Percentiles rank a stretch among this genome's conserved stretches.
phyloP scores from a whole-genome alignment of 2,329 filamentous ascomycete genomes.

The Diaporthe nobilis region DNA sequence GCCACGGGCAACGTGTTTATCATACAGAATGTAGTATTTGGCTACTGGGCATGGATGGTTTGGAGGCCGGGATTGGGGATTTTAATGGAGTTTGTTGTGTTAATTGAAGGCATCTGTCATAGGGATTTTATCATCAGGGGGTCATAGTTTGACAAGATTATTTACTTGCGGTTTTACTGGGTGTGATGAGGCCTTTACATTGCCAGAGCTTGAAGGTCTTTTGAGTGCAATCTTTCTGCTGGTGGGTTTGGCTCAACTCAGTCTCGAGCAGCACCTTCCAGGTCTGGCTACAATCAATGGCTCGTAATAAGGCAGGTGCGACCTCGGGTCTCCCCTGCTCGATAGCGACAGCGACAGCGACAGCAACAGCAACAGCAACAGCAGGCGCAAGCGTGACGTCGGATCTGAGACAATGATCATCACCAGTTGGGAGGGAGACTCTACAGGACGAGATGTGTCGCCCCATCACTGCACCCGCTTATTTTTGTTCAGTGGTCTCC shows the following conservation, averaged over 20 bases:
- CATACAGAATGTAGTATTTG: conserved; percentile 5
- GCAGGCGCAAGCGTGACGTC: conserved; percentile 16
- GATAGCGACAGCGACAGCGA: not conserved
- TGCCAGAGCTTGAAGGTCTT: not conserved
- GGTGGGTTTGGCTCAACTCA: not conserved
- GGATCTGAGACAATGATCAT: conserved; percentile 17
- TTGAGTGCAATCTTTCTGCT: not conserved
- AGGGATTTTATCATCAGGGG: not conserved
- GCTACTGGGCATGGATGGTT: conserved; percentile 7
- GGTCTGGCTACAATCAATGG: not conserved
- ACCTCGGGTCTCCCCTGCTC: not conserved
- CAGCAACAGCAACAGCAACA: not conserved
- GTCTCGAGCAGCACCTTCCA: not conserved
- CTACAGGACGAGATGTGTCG: not conserved
- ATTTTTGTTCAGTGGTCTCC: not conserved
- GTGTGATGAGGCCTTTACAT: not conserved
- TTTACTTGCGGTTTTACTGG: conserved; percentile 2
- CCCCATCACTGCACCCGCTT: no score
- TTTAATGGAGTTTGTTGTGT: conserved; percentile 27
- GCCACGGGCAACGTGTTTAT: conserved; percentile 22
- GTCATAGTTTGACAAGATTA: conserved; percentile 1
- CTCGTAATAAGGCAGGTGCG: not conserved
- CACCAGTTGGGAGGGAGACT: not conserved
- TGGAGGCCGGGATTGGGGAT: conserved; percentile 8
- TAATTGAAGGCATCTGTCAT: conserved; percentile 1